Percentiles rank a stretch among this genome's conserved stretches.
These are phyloP conservation scores for Boletus rubescentipes DNA, from an alignment of 768 basidiomycete species.

Conservation along the genomic window DNA sequence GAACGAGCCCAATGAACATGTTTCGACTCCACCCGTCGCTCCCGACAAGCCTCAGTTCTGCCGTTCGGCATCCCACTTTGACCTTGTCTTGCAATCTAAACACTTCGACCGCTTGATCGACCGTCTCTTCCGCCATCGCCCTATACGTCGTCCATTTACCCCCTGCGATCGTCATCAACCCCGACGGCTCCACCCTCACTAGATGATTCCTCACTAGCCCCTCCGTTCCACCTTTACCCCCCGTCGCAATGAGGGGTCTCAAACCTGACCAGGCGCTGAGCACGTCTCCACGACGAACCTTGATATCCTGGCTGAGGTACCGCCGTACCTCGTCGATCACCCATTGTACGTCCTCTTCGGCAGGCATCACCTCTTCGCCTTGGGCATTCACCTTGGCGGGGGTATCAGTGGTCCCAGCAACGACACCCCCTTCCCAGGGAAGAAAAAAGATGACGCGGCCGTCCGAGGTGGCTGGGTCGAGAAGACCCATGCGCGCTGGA, in stretches of 20 bases:
- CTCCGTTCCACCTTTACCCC: conserved; percentile 71
- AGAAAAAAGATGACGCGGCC: conserved; percentile 99
- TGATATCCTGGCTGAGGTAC: conserved; percentile 90
- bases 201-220: conserved; percentile 92
- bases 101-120: conserved; percentile 80
- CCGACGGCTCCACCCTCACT: conserved; percentile 77
- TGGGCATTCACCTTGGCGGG: conserved; percentile 61
- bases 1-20: conserved; percentile 96
- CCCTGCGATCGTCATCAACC: conserved; percentile 91
- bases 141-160: conserved; percentile 99
- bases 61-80: conserved; percentile 71
- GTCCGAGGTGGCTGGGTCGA: conserved; percentile 94
- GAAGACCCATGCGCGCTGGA: conserved; percentile 89
- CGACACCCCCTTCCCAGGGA: conserved; percentile 97
- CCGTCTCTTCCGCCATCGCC: conserved; percentile 93
- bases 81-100: conserved; percentile 62
- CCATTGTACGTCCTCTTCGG: conserved; percentile 96
- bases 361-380: conserved; percentile 67
- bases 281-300: conserved; percentile 92
- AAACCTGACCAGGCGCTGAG: conserved; percentile 94
- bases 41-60: conserved; percentile 79
- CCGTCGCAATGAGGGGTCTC: conserved; percentile 86
- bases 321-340: conserved; percentile 89
- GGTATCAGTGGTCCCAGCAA: conserved; percentile 95
- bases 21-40: conserved; percentile 93